These are phyloP conservation scores for Fusarium sp. DNA, from an alignment of 2,329 filamentous ascomycete species.

Conservation along the genomic window DNA sequence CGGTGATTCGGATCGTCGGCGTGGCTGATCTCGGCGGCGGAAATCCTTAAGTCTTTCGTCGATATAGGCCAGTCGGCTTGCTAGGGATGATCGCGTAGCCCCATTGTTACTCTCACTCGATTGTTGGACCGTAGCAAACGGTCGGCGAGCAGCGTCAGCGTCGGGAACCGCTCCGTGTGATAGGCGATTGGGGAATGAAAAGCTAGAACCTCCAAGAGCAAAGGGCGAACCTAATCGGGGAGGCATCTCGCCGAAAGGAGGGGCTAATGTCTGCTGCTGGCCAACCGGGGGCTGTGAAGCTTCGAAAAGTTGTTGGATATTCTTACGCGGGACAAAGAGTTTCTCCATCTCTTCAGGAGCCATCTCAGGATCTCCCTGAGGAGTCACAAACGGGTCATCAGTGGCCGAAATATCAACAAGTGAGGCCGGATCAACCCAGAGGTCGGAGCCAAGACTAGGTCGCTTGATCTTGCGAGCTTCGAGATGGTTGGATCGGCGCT, in stretches of 20 bases:
- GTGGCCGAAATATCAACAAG: slow-evolving; percentile 39
- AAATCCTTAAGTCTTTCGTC: slow-evolving; percentile 68
- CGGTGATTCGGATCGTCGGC: slow-evolving; percentile 62
- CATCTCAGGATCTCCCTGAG: slow-evolving; percentile 35
- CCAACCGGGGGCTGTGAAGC: slow-evolving; percentile 41
- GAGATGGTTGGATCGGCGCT: slow-evolving; percentile 63
- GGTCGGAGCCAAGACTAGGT: slow-evolving; percentile 65
- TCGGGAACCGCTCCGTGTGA: slow-evolving; percentile 60
- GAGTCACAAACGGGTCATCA: slow-evolving; percentile 51
- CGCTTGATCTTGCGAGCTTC: slow-evolving; percentile 63
- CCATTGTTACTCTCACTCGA: slow-evolving; percentile 50
- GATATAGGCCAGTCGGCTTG: slow-evolving; percentile 66
- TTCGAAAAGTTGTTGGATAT: slow-evolving; percentile 56
- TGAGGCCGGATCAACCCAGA: slow-evolving; percentile 61
- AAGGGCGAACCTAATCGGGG: slow-evolving; percentile 71
- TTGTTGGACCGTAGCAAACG: slow-evolving; percentile 69
- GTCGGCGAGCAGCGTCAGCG: slow-evolving; percentile 58
- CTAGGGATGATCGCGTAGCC: slow-evolving; percentile 57
- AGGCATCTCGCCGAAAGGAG: slow-evolving; percentile 52
- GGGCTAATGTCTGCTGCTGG: slow-evolving; percentile 35
- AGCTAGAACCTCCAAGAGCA: slow-evolving; percentile 59
- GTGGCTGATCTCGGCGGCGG: slow-evolving; percentile 56
- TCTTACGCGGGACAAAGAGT: slow-evolving; percentile 56
- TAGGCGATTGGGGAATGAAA: slow-evolving; percentile 70
- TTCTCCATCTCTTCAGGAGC: slow-evolving; percentile 50